Percentiles rank a stretch among this genome's conserved stretches.
phyloP scores from a whole-genome alignment of 2,329 filamentous ascomycete genomes.

The Alternaria arborescens region DNA sequence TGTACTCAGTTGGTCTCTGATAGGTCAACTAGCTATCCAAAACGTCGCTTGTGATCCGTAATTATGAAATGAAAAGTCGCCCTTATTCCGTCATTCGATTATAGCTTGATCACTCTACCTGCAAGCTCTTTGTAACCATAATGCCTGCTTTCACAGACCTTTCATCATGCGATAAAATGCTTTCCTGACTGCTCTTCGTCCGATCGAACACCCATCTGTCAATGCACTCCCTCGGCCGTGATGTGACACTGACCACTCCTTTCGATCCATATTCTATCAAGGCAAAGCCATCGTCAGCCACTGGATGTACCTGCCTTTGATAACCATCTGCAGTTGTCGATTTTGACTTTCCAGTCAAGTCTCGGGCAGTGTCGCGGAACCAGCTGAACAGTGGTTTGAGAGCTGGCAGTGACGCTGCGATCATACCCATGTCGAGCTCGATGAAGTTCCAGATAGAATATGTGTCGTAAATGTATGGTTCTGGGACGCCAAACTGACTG shows the following conservation, averaged over 20 bases:
- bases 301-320: background rate
- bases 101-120: background rate
- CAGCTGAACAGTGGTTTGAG: conserved; percentile 44
- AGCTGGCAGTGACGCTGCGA: conserved; percentile 54
- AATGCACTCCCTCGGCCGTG: background rate
- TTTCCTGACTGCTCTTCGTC: background rate
- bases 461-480: conserved; percentile 49
- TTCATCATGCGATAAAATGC: background rate
- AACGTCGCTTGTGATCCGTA: too few relatives aligned
- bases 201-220: background rate
- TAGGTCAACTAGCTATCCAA: too few relatives aligned
- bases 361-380: conserved; percentile 37
- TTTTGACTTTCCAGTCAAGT: background rate
- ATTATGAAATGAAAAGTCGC: too few relatives aligned
- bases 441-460: conserved; percentile 59
- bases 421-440: conserved; percentile 56
- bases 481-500: conserved; percentile 45
- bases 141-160: background rate
- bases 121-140: background rate
- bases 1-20: too few relatives aligned
- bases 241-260: background rate
- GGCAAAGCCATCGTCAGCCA: background rate
- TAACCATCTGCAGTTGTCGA: background rate
- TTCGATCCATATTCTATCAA: background rate
- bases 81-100: too few relatives aligned